A percentile compares a stretch with the other conserved stretches of the same genome.
Conservation (phyloP, 2,329 filamentous ascomycete genomes). For the Xylogone sp. region DNA sequence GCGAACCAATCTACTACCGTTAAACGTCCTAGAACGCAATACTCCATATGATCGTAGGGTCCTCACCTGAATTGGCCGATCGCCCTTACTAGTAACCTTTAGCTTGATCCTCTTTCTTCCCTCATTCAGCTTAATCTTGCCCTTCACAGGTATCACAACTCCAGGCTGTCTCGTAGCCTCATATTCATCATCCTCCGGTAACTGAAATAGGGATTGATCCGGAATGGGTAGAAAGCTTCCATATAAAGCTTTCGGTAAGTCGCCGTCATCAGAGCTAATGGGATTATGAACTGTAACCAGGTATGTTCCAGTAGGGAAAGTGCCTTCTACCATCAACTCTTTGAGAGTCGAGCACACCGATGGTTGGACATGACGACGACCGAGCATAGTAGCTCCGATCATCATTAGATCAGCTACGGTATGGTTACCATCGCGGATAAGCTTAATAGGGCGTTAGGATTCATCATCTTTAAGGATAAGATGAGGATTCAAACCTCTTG, state of each 20-base stretch:
- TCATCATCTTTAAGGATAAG: neutral
- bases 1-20: conserved; percentile 64
- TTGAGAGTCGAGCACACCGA: conserved; percentile 74
- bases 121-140: conserved; percentile 66
- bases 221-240: conserved; percentile 87
- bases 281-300: conserved; percentile 93
- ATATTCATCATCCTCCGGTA: conserved; percentile 62
- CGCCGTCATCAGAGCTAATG: conserved; percentile 79
- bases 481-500: conserved; percentile 57
- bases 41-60: no score
- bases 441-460: conserved; percentile 36
- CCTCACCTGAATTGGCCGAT: conserved; percentile 82
- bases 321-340: conserved; percentile 91
- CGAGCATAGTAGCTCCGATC: conserved; percentile 87
- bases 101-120: conserved; percentile 70
- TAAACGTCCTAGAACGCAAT: neutral
- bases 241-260: conserved; percentile 83
- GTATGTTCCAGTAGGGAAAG: conserved; percentile 86
- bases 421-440: conserved; percentile 94
- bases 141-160: conserved; percentile 66
- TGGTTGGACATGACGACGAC: conserved; percentile 85
- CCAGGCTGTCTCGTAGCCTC: conserved; percentile 69
- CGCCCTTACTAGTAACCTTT: conserved; percentile 79
- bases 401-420: conserved; percentile 91
- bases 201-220: conserved; percentile 61